Conservation (phyloP, 73 alveolate species). For the Breviolum minutum region DNA sequence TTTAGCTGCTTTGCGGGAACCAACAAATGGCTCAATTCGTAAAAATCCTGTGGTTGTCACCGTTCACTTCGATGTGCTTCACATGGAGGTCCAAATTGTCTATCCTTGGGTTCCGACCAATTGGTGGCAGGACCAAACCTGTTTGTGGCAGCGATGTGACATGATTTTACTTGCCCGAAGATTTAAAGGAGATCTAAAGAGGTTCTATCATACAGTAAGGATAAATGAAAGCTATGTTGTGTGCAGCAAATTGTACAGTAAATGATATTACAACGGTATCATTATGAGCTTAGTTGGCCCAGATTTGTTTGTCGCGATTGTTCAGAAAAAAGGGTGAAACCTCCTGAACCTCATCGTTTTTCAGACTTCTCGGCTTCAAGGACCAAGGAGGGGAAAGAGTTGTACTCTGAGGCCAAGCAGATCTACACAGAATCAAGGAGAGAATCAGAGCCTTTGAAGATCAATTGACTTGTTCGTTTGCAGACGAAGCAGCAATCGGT, state of each 20-base stretch:
- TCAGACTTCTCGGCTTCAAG: not conserved
- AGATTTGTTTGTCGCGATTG: not conserved
- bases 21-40: not conserved
- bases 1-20: not conserved
- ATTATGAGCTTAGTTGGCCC: no score
- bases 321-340: not conserved
- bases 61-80: not conserved
- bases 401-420: slow-evolving; percentile 36
- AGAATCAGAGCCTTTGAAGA: not conserved
- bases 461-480: not conserved
- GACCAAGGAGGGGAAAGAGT: slow-evolving; percentile 37
- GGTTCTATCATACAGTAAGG: no score
- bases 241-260: not conserved
- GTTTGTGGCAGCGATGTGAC: no score
- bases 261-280: not conserved
- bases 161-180: no score
- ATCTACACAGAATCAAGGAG: not conserved
- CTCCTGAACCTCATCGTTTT: not conserved
- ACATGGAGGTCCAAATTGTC: slow-evolving; percentile 10
- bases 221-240: no score
- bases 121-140: slow-evolving; percentile 22
- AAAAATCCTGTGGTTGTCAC: not conserved
- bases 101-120: not conserved
- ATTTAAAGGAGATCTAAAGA: no score
- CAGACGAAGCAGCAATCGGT: not conserved